Conservation (phyloP, 306 rosid genomes). For the Sphenostylis stenocarpa region DNA sequence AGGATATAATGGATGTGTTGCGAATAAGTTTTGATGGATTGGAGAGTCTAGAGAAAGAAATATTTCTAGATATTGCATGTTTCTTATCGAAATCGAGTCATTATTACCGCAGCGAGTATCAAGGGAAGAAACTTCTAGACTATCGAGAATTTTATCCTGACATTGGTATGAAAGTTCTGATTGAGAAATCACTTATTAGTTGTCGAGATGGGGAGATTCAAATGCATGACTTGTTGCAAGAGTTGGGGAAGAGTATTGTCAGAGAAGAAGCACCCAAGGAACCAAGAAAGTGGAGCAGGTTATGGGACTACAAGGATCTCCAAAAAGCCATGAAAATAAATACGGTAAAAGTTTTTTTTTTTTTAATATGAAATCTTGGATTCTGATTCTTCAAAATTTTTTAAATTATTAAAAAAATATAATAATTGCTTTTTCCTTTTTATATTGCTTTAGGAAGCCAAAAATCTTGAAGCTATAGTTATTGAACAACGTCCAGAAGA, state of each 20-base stretch:
- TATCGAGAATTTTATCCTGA: not conserved
- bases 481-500: not conserved
- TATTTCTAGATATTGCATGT: constrained; percentile 37
- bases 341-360: no score
- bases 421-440: not conserved
- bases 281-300: constrained; percentile 19
- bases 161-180: constrained; percentile 15
- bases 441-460: not conserved
- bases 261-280: not conserved
- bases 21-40: not conserved
- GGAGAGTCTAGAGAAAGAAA: constrained; percentile 2
- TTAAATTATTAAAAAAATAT: not conserved
- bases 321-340: not conserved
- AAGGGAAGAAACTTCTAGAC: not conserved
- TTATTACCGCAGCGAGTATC: fast-evolving
- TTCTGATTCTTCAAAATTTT: not conserved
- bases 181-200: constrained; percentile 31
- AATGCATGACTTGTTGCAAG: constrained; percentile 5
- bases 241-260: not conserved
- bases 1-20: not conserved
- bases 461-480: not conserved
- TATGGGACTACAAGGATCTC: not conserved
- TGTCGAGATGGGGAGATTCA: fast-evolving
- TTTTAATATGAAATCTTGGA: not conserved
- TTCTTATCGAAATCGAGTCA: not conserved